These are phyloP conservation scores for Phalaenopsis equestris DNA, from an alignment of 106 monocot genomes.

Conservation along the genomic window DNA sequence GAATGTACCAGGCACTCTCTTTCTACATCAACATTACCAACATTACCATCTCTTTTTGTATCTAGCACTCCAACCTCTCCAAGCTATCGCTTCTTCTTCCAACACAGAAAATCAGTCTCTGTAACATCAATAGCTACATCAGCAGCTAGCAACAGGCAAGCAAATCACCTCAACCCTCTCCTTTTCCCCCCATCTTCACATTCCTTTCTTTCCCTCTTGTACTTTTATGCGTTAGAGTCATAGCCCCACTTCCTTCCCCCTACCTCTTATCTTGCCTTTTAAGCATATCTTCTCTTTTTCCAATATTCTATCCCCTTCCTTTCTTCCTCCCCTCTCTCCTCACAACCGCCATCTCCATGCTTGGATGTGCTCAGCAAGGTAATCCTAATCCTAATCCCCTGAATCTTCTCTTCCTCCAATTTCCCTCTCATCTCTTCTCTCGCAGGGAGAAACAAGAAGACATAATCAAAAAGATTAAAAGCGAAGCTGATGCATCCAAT, in stretches of 20 bases:
- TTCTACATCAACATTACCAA: no score
- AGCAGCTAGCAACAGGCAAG: conserved; percentile 21
- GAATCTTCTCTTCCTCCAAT: background rate
- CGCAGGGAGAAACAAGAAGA: conserved; percentile 53
- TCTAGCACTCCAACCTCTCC: background rate
- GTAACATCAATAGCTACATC: conserved; percentile 11
- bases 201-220: conserved; percentile 15
- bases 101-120: conserved; percentile 13
- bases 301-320: background rate
- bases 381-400: background rate
- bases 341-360: conserved; percentile 20
- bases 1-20: background rate
- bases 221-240: conserved; percentile 19
- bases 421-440: background rate
- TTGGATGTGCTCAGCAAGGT: conserved; percentile 79
- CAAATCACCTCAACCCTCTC: conserved; percentile 9
- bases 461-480: conserved; percentile 60
- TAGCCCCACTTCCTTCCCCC: conserved; percentile 16
- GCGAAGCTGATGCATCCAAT: conserved; percentile 43
- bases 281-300: conserved; percentile 43
- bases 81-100: conserved; percentile 14
- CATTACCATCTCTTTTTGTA: background rate
- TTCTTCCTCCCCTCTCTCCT: conserved; percentile 10
- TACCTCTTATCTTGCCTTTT: conserved; percentile 56
- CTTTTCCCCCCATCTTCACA: conserved; percentile 11